A percentile compares a stretch with the other conserved stretches of the same genome.
phyloP scores from a whole-genome alignment of 108 stramenopile genomes.

The Skeletonema tropicum region DNA sequence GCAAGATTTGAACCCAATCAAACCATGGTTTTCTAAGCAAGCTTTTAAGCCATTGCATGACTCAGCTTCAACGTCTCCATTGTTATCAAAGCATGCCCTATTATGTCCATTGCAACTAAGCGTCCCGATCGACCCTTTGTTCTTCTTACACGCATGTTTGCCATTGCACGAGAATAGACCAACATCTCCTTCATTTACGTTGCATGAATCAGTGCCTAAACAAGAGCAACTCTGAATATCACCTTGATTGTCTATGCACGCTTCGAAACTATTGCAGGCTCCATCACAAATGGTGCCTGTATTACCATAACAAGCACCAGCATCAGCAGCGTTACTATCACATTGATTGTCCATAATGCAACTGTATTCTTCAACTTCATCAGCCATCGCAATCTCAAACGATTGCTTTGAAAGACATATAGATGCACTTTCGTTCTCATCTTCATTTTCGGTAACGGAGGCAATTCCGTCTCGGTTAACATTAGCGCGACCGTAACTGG shows the following conservation, averaged over 20 bases:
- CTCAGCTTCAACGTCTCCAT: not conserved
- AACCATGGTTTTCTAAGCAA: not conserved
- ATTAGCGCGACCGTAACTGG: not conserved
- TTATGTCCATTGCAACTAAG: not conserved
- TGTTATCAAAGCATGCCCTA: not conserved
- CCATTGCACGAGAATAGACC: not conserved
- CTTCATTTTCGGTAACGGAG: not conserved
- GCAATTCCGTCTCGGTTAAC: not conserved
- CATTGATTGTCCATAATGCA: not conserved
- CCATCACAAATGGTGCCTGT: not conserved
- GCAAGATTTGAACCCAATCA: not conserved
- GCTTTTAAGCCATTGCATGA: not conserved
- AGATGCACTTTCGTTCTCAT: not conserved
- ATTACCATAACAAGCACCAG: not conserved
- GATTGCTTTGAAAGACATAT: not conserved
- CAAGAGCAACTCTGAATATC: slow-evolving; percentile 2
- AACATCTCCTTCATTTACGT: not conserved
- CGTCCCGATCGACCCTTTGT: not conserved
- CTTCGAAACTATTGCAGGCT: not conserved
- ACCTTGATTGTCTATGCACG: not conserved
- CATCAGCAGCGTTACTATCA: not conserved
- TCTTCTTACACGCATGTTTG: not conserved
- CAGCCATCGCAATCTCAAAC: not conserved
- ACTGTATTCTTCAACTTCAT: slow-evolving; percentile 1
- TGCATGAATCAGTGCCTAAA: not conserved